Evolutionary conservation across 306 rosid genomes (phyloP).

Genomic region (Astragalus glycyphyllos): DNA sequence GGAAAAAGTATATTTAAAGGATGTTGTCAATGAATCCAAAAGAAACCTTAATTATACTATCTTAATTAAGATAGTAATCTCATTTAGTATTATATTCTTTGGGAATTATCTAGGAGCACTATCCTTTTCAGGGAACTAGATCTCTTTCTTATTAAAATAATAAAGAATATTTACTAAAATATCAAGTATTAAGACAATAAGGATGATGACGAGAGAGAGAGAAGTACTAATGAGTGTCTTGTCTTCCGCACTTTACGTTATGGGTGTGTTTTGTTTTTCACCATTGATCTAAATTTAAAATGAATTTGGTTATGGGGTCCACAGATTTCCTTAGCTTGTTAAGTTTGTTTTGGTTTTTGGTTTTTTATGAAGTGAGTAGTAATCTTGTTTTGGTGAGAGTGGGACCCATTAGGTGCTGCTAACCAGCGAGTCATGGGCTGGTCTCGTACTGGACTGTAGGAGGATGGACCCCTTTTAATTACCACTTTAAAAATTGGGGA

Average conservation of each 20-base stretch:
- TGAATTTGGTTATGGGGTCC: slow-evolving; percentile 18
- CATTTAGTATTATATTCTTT: neutral
- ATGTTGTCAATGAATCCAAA: slow-evolving; percentile 43
- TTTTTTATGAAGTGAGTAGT: slow-evolving; percentile 36
- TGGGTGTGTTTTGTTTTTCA: slow-evolving; percentile 49
- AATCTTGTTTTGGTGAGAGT: slow-evolving; percentile 43
- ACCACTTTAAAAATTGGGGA: slow-evolving; percentile 37
- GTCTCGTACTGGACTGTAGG: slow-evolving; percentile 29
- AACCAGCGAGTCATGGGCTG: slow-evolving; percentile 46
- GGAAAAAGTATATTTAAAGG: neutral
- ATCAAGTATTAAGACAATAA: neutral
- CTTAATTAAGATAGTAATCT: neutral
- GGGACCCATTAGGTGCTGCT: slow-evolving; percentile 36
- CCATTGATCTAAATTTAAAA: neutral
- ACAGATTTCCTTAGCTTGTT: neutral
- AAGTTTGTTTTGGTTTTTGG: slow-evolving; percentile 32
- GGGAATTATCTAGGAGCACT: slow-evolving; percentile 22
- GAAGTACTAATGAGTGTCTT: slow-evolving; percentile 36
- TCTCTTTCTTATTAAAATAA: neutral
- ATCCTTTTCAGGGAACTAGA: slow-evolving; percentile 60
- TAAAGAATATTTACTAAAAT: neutral
- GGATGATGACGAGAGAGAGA: slow-evolving; percentile 41
- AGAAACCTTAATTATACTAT: slow-evolving; percentile 30
- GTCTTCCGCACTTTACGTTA: slow-evolving; percentile 44
- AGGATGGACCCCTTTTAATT: slow-evolving; percentile 40